phyloP scores from a whole-genome alignment of 306 rosid species.

The Cyamopsis tetragonoloba region DNA sequence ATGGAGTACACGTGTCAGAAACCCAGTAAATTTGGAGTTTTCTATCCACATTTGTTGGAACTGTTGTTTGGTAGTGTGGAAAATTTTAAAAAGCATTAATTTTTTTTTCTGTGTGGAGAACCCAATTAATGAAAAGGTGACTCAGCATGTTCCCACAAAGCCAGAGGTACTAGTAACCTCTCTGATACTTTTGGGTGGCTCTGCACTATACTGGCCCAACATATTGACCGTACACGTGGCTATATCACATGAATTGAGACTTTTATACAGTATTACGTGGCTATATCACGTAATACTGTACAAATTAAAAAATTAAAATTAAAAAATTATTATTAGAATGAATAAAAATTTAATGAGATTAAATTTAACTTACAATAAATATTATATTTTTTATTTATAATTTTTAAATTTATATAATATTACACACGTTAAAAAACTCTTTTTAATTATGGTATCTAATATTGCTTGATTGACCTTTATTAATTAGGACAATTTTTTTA shows the following conservation, averaged over 20 bases:
- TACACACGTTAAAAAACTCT: too few species aligned
- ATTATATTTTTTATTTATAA: too few species aligned
- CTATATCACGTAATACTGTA: too few species aligned
- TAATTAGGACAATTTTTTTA: too few species aligned
- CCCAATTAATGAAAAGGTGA: background rate
- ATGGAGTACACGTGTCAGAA: constrained; percentile 40
- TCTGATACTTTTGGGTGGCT: background rate
- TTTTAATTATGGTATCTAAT: too few species aligned
- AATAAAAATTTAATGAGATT: too few species aligned
- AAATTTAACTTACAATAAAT: too few species aligned
- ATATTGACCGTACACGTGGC: constrained; percentile 3
- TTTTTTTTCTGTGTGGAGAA: background rate
- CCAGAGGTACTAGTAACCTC: background rate
- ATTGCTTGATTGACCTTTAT: too few species aligned
- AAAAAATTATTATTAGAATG: too few species aligned
- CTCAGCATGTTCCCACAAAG: constrained; percentile 22
- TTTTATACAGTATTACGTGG: too few species aligned
- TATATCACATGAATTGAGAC: background rate
- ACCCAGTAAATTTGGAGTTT: constrained; percentile 19
- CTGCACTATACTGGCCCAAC: background rate
- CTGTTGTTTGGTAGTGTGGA: constrained; percentile 9
- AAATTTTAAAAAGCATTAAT: background rate
- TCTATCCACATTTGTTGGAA: constrained; percentile 5
- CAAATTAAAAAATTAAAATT: too few species aligned
- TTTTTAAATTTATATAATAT: too few species aligned